Conservation (phyloP, 2,329 filamentous ascomycete species). For the Colletotrichum musicola region DNA sequence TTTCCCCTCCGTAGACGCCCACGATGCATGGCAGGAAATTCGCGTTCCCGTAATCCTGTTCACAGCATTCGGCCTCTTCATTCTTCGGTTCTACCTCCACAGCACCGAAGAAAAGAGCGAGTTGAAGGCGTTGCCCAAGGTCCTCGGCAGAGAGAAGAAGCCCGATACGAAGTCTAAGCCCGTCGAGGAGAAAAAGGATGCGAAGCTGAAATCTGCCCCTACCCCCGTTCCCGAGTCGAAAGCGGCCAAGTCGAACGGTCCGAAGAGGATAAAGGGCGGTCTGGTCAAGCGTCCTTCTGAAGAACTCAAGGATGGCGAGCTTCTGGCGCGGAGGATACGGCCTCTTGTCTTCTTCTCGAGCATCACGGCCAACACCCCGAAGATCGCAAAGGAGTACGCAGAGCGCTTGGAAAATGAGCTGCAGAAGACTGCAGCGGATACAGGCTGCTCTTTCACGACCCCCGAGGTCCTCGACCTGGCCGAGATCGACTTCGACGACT, state of each 20-base stretch:
- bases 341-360: constrained; percentile 91
- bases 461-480: constrained; percentile 82
- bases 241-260: constrained; percentile 53
- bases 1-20: constrained; percentile 21
- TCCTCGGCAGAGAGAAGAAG: constrained; percentile 12
- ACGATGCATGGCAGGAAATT: constrained; percentile 39
- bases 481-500: constrained; percentile 92
- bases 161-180: constrained; percentile 35
- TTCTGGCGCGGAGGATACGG: constrained; percentile 68
- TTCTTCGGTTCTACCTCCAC: constrained; percentile 39
- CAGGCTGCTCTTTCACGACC: constrained; percentile 58
- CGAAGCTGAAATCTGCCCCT: neutral
- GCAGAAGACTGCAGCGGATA: constrained; percentile 57
- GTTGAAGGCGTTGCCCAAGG: constrained; percentile 2
- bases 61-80: constrained; percentile 28
- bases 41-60: constrained; percentile 39
- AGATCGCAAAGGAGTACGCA: constrained; percentile 74
- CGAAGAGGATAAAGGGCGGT: constrained; percentile 63
- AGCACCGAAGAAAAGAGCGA: constrained; percentile 30
- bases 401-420: constrained; percentile 66
- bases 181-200: constrained; percentile 17
- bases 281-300: constrained; percentile 41
- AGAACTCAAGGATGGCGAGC: constrained; percentile 42
- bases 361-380: constrained; percentile 85
- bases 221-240: constrained; percentile 44